Evolutionary conservation across 345 rosid species (phyloP), one percentile per base, ranked within the genome.

Genomic region (Pseudoturritis turrita): DNA sequence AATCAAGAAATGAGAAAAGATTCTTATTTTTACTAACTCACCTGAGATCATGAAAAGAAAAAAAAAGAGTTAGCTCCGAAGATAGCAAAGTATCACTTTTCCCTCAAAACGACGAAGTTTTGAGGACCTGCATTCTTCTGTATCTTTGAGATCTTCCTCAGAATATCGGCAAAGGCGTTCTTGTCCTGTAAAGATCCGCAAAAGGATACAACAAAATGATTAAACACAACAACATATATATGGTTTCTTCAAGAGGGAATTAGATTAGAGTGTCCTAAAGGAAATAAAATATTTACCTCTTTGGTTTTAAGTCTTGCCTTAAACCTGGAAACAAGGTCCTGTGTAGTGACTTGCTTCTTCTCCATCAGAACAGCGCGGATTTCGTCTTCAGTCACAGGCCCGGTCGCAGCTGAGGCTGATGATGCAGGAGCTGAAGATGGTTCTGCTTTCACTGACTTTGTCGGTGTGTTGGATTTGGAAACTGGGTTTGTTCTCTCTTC

Each of bases 331-430:
- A 95, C 98, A 76, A 95, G 92, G 51, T 87, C 96, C 72, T 87
- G 90, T 28, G 98, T 94, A 22, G 98, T 91, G 8, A 94, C 84
- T 19, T 88, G 95, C 18, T 86, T 82, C 74, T 81, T 88, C 70
- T 89, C 89, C 88, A 87, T 47, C 74, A 94, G 74, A 70, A 91
- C 91, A 53, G 92, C 89, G 49, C 91, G 86, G 53, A 95, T 88
- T 81, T 91, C 97, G 10, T 89, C 96, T 81, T 91, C 97, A 31
- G 96, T 85, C 74, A 91, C 96, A 31, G 92, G 91, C 14, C 88
- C 96, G 2, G 91, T 76, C 0, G 75, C 75, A 25, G 82, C 44
- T 46, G 86, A 59, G 15, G 87, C 22, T 25, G 91, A 53, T 0
- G 81, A 71, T 11, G 83, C 43, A 26, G 78, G 51, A 63, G 87